phyloP scores from a whole-genome alignment of 345 rosid species.

The Combretum micranthum region DNA sequence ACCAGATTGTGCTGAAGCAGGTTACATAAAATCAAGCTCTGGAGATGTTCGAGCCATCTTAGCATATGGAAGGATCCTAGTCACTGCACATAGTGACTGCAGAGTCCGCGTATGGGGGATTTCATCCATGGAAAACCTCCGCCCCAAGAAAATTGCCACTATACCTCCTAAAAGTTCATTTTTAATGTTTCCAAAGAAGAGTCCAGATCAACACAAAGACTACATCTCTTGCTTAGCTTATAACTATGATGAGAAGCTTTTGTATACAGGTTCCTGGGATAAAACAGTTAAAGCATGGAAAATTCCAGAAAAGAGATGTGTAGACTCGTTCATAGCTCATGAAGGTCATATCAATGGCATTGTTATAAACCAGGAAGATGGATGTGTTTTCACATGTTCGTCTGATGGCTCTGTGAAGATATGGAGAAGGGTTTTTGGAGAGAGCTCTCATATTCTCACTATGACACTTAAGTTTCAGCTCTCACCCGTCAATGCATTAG shows the following conservation, averaged over 20 bases:
- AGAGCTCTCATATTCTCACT: constrained; percentile 11
- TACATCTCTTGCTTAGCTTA: constrained; percentile 15
- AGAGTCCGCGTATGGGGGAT: constrained; percentile 11
- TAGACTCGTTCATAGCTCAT: constrained; percentile 33
- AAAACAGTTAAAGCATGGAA: constrained; percentile 85
- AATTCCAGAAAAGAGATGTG: constrained; percentile 11
- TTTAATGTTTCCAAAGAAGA: constrained; percentile 7
- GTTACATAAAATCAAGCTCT: constrained; percentile 5
- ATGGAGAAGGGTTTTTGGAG: constrained; percentile 15
- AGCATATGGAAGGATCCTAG: constrained; percentile 10
- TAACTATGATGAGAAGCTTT: constrained; percentile 27
- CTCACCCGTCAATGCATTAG: constrained; percentile 12
- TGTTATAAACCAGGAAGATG: constrained; percentile 12
- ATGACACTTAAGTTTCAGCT: constrained; percentile 13
- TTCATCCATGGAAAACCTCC: constrained; percentile 8
- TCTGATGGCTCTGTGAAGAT: constrained; percentile 15
- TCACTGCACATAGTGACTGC: constrained; percentile 12
- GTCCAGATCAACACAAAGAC: constrained; percentile 44
- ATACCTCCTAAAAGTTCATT: constrained; percentile 7
- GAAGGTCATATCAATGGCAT: constrained; percentile 22
- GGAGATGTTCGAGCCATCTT: constrained; percentile 12
- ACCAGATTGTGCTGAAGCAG: constrained; percentile 8
- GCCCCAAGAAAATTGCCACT: constrained; percentile 10
- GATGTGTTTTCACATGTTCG: constrained; percentile 10
- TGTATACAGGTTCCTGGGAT: constrained; percentile 85